Evolutionary conservation across 345 rosid genomes (phyloP).

Genomic region (Arabidopsis thaliana): DNA sequence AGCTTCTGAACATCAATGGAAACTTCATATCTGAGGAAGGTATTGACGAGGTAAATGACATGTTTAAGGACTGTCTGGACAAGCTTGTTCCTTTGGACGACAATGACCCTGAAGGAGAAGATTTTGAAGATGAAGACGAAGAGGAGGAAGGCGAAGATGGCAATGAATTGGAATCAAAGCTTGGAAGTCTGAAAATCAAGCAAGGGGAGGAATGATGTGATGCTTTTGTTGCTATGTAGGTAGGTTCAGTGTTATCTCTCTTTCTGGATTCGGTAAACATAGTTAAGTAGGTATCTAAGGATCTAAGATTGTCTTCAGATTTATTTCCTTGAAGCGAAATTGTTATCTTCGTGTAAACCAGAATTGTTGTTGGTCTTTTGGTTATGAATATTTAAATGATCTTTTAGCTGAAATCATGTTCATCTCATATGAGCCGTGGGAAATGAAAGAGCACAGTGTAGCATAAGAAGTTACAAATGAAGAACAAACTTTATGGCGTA

Average conservation of each 20-base stretch:
- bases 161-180: conserved; percentile 72
- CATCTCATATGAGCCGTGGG: conserved; percentile 17
- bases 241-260: conserved; percentile 24
- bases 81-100: conserved; percentile 77
- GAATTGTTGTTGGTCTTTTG: conserved; percentile 21
- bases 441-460: background rate
- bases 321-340: conserved; percentile 24
- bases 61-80: conserved; percentile 58
- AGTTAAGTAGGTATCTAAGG: conserved; percentile 25
- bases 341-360: background rate
- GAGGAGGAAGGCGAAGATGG: conserved; percentile 65
- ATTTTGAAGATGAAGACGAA: conserved; percentile 64
- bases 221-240: conserved; percentile 36
- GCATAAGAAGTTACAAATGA: conserved; percentile 24
- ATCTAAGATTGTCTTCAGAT: conserved; percentile 23
- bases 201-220: conserved; percentile 45
- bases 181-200: conserved; percentile 70
- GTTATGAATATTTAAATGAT: conserved; percentile 14
- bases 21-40: conserved; percentile 91
- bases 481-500: conserved; percentile 1
- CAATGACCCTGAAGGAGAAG: conserved; percentile 83
- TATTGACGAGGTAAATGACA: conserved; percentile 72
- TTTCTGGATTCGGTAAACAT: conserved; percentile 19
- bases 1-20: conserved; percentile 66
- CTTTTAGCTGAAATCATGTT: conserved; percentile 30